Evolutionary conservation across 345 rosid species (phyloP), one percentile per base, ranked within the genome.

Genomic region (Adansonia digitata): DNA sequence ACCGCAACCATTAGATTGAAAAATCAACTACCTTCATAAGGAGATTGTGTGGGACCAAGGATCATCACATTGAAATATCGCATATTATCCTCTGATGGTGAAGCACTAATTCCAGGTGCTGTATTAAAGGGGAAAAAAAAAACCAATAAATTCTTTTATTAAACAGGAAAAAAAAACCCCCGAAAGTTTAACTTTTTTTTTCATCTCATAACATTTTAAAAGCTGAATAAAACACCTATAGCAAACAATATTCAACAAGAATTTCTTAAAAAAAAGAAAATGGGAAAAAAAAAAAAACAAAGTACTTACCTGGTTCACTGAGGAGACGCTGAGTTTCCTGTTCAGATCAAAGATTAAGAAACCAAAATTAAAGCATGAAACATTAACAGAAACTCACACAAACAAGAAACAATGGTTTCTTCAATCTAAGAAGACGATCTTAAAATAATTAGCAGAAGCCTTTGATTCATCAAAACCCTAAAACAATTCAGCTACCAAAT

Each of bases 251-350:
- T 46, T 34, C 7, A 24, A 51, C 2, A 60, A 31, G 34, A 74
- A 43, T 17, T 31, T 22, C 43, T 27, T n/a, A 2, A 40, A 51
- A n/a, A n/a, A n/a, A n/a, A n/a, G n/a, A n/a, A n/a, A n/a, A n/a
- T n/a, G n/a, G n/a, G n/a, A 46, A 12, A 12, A 46, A 34, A 46
- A n/a, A 18, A 27, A 67, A 26, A 35, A 7, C 24, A 40, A 35
- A 73, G 52, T 3, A 15, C 64, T 80, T 68, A 91, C 98, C 98
- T 45, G 98, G 98, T 80, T 94, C 98, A 77, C 97, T 94, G 79
- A 94, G 98, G 35, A 95, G 94, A 73, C 99, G 98, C 75, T 93
- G 98, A 31, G 99, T 95, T 88, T 95, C 99, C 98, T 95, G 85
- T 62, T 69, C 15, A 31, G 73, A 69, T 43, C 51, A 46, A 69